These are phyloP conservation scores for Microascus cirrosus DNA, from an alignment of 2,329 filamentous ascomycete genomes.

Conservation along the genomic window DNA sequence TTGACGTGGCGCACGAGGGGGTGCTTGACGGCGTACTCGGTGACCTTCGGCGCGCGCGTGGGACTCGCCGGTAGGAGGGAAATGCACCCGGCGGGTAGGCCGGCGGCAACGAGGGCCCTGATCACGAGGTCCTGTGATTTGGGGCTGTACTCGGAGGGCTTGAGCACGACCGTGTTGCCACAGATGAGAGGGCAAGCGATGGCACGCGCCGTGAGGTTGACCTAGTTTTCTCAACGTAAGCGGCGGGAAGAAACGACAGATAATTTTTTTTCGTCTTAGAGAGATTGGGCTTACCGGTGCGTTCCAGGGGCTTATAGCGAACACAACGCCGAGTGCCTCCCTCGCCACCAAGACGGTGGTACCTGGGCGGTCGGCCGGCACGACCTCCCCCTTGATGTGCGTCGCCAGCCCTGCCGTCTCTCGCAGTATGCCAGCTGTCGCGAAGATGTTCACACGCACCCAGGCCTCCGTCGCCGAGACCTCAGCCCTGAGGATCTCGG, in stretches of 20 bases:
- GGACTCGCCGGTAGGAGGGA: constrained; percentile 51
- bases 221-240: constrained; percentile 3
- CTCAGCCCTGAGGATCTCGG: constrained; percentile 16
- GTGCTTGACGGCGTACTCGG: constrained; percentile 49
- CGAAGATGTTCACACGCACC: constrained; percentile 22
- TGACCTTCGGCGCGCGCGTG: constrained; percentile 46
- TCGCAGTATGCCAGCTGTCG: constrained; percentile 22
- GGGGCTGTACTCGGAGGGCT: constrained; percentile 49
- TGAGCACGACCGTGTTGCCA: constrained; percentile 52
- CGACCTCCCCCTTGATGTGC: constrained; percentile 21
- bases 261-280: too few species aligned
- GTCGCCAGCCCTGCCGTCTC: constrained; percentile 28
- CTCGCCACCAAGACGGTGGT: constrained; percentile 50
- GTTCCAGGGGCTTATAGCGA: constrained; percentile 61
- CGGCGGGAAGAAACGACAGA: too few species aligned
- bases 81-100: constrained; percentile 52
- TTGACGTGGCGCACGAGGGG: constrained; percentile 54
- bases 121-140: constrained; percentile 44
- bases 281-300: constrained; percentile 13
- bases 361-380: constrained; percentile 28
- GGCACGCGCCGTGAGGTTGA: constrained; percentile 15
- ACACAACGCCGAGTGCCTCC: constrained; percentile 57
- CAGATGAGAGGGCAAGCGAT: constrained; percentile 39
- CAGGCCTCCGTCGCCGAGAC: constrained; percentile 17
- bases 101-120: constrained; percentile 49